Evolutionary conservation across 2,329 filamentous ascomycete species (phyloP).

Genomic region (Monilinia polystroma): DNA sequence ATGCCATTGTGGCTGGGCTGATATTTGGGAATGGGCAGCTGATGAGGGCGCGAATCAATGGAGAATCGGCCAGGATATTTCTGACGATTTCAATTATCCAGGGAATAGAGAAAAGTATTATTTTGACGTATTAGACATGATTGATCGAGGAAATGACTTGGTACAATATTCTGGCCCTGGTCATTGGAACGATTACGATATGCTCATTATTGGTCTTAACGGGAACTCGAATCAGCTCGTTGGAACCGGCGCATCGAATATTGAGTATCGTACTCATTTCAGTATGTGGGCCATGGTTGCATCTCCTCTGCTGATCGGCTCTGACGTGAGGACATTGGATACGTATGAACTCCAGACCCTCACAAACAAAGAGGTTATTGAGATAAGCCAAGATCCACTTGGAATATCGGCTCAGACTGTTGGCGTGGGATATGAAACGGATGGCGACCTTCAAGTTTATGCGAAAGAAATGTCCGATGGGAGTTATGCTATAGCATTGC

Average conservation of each 20-base stretch:
- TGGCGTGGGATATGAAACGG: conserved; percentile 20
- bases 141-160: conserved; percentile 51
- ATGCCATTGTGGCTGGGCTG: conserved; percentile 50
- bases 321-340: conserved; percentile 28
- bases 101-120: conserved; percentile 32
- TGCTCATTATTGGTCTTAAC: conserved; percentile 35
- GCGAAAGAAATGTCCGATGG: conserved; percentile 30
- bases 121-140: conserved; percentile 42
- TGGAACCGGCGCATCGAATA: conserved; percentile 32
- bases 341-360: conserved; percentile 30
- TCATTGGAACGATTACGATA: conserved; percentile 47
- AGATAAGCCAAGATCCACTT: conserved; percentile 40
- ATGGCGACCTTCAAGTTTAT: conserved; percentile 28
- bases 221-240: conserved; percentile 44
- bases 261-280: conserved; percentile 39
- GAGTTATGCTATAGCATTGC: conserved; percentile 30
- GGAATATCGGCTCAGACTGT: conserved; percentile 34
- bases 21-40: conserved; percentile 47
- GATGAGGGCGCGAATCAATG: conserved; percentile 47
- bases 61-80: conserved; percentile 49
- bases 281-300: conserved; percentile 33
- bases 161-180: conserved; percentile 49
- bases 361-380: conserved; percentile 41
- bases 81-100: conserved; percentile 36
- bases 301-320: conserved; percentile 34